phyloP scores from a whole-genome alignment of 176 grass and related monocot species.

The Pontederia paniculata region DNA sequence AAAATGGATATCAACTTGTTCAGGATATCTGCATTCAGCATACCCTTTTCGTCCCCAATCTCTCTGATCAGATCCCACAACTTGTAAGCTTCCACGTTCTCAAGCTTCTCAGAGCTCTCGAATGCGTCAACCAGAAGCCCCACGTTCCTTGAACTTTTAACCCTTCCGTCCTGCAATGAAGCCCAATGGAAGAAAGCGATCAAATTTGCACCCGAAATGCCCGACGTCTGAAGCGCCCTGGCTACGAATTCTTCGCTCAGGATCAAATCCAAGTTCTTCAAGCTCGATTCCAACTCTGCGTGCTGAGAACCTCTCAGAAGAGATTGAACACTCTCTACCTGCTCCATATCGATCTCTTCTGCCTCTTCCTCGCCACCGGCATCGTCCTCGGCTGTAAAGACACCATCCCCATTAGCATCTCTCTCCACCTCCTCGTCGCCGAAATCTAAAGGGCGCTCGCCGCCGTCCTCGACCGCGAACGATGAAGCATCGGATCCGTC shows the following conservation, averaged over 20 bases:
- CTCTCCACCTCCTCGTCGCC: not conserved
- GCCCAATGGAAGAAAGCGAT: conserved; percentile 46
- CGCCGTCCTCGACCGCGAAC: not conserved
- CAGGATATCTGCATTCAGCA: conserved; percentile 37
- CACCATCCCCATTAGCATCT: not conserved
- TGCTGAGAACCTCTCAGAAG: conserved; percentile 13
- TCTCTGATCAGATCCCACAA: conserved; percentile 87
- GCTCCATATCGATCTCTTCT: conserved; percentile 29
- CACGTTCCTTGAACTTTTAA: conserved; percentile 40
- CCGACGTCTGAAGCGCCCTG: conserved; percentile 37
- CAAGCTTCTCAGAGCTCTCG: conserved; percentile 24
- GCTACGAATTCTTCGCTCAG: conserved; percentile 57
- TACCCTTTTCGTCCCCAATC: conserved; percentile 40
- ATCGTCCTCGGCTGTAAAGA: not conserved
- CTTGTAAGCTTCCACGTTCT: conserved; percentile 54
- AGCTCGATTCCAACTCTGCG: conserved; percentile 39
- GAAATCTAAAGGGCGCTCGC: not conserved
- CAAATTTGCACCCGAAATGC: conserved; percentile 44
- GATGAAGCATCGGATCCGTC: not conserved
- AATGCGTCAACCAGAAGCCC: conserved; percentile 42
- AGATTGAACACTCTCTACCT: conserved; percentile 34
- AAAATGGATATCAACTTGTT: conserved; percentile 60
- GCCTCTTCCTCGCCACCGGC: conserved; percentile 6
- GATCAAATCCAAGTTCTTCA: conserved; percentile 45
- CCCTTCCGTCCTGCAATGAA: conserved; percentile 31